A percentile compares a stretch with the other conserved stretches of the same genome.
phyloP scores from a whole-genome alignment of 1,139 yeast species.

The Debaryomyces psychrophilus region DNA sequence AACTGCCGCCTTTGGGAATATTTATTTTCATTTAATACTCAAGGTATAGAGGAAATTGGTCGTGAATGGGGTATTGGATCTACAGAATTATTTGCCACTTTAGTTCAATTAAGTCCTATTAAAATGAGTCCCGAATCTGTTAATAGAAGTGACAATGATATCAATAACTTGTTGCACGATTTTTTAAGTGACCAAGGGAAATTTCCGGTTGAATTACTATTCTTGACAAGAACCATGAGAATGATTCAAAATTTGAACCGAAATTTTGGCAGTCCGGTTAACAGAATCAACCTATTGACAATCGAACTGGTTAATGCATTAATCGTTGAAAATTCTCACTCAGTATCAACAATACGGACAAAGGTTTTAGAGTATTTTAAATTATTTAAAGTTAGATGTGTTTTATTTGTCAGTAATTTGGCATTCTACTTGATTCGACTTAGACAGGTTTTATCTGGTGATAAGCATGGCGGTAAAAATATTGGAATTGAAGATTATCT shows the following conservation, averaged over 20 bases:
- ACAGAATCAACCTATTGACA: conserved; percentile 66
- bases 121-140: conserved; percentile 29
- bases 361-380: conserved; percentile 21
- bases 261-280: conserved; percentile 70
- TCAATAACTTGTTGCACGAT: conserved; percentile 28
- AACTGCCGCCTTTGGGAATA: conserved; percentile 68
- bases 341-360: conserved; percentile 15
- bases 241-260: conserved; percentile 73
- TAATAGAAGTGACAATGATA: conserved; percentile 18
- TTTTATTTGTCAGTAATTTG: conserved; percentile 47
- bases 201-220: conserved; percentile 68
- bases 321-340: conserved; percentile 17
- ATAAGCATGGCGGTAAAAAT: conserved; percentile 35
- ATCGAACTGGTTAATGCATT: conserved; percentile 48
- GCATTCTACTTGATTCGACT: conserved; percentile 44
- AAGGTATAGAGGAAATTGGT: conserved; percentile 54
- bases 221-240: conserved; percentile 71
- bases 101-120: conserved; percentile 56
- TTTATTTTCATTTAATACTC: conserved; percentile 55
- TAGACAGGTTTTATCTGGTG: conserved; percentile 40
- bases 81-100: conserved; percentile 63
- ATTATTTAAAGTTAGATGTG: conserved; percentile 36
- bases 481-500: conserved; percentile 53
- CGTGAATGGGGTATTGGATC: conserved; percentile 72
- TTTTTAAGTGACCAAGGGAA: conserved; percentile 64